Evolutionary conservation across 768 basidiomycete species (phyloP), one percentile per base, ranked within the genome.

Genomic region (Suillus brevipes): DNA sequence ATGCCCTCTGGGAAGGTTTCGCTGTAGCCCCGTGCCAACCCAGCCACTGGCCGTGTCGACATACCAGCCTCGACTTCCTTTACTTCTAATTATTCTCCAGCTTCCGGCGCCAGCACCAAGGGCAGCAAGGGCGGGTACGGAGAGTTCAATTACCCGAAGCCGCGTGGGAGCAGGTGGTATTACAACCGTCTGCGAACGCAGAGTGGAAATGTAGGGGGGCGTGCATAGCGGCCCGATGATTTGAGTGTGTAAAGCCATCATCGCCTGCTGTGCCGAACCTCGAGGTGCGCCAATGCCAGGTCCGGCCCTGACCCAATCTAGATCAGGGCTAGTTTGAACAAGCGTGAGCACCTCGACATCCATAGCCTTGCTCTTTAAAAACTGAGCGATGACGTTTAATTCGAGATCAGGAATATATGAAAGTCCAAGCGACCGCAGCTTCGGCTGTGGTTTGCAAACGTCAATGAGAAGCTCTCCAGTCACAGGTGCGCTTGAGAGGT

Each of bases 41-140:
- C 95, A 97, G 3, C 89, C 91, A 66, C 88, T 89, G 28, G 92
- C 91, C 0, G 89, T 86, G 75, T 98, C 92, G 60, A 96, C 94
- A 72, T 94, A 97, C 95, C 96, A 99, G 4, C 94, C 95, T 28
- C 97, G 80, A 1, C 94, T 90, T 9, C 97, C 97, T 75, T 97
- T 97, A 72, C 93, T 94, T 65, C 87, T 83, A n/a, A 99, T 82
- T 65, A 92, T 90, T 61, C 90, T 85, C 97, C 97, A 99, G 37
- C 90, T 80, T 6, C 89, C 91, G 0, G 88, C 92, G 5, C 94
- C 94, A 1, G 83, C 84, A 8, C 93, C 93, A 2, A 97, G 81
- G 6, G 84, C 85, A 56, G 85, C 81, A 6, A 98, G 83, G 69
- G 93, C 82, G 25, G 84, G 80, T 18, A 87, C 84, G 37, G 90